A percentile compares a stretch with the other conserved stretches of the same genome.
Conservation (phyloP, 2,329 filamentous ascomycete species). For the Arthrobotrys entomopaga region DNA sequence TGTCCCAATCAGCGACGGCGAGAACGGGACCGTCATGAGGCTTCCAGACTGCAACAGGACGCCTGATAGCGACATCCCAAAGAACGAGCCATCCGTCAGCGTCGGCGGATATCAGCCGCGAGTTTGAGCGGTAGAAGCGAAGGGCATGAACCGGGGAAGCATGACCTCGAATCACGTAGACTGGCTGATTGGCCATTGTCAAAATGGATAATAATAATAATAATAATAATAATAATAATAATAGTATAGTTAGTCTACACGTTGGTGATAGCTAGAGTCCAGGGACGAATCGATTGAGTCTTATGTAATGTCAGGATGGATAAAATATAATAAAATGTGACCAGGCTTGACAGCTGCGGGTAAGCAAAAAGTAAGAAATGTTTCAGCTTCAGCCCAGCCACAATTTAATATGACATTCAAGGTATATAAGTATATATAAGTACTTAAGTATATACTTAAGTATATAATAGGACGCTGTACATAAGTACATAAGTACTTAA, state of each 20-base stretch:
- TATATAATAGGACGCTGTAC: no score
- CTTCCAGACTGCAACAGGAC: constrained; percentile 84
- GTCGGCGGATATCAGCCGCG: constrained; percentile 84
- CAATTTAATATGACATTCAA: no score
- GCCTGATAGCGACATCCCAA: constrained; percentile 85
- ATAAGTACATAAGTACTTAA: no score
- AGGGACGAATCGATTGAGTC: no score
- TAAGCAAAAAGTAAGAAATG: constrained; percentile 2
- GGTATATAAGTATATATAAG: no score
- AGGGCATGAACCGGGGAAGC: constrained; percentile 80
- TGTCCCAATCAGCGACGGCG: constrained; percentile 75
- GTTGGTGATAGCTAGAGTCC: no score
- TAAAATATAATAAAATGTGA: no score
- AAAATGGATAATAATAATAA: no score
- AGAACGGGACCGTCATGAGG: constrained; percentile 83
- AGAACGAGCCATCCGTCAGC: constrained; percentile 87
- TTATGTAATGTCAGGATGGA: no score
- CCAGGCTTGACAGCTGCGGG: not conserved
- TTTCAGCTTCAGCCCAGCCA: constrained; percentile 47
- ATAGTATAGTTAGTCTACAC: no score
- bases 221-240: no score
- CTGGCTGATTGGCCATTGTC: constrained; percentile 63
- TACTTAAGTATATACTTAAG: no score
- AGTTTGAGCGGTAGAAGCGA: constrained; percentile 76
- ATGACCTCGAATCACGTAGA: constrained; percentile 85